phyloP scores from a whole-genome alignment of 2,329 filamentous ascomycete species.

The Massarina eburnea region DNA sequence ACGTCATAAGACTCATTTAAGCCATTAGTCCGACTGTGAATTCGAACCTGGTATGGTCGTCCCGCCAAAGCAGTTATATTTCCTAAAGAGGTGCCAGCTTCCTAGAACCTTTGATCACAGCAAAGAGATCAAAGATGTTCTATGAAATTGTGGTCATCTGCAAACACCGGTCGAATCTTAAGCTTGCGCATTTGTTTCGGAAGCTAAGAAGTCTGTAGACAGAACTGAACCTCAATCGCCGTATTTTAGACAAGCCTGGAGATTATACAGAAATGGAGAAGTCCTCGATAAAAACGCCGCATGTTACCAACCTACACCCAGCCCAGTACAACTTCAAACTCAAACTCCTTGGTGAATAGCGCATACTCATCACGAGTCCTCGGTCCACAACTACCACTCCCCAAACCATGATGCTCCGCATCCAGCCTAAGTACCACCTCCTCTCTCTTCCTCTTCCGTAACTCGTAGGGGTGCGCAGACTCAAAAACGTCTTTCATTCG shows the following conservation, averaged over 20 bases:
- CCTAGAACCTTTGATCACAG: background rate
- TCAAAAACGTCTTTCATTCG: conserved; percentile 55
- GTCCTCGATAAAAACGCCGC: background rate
- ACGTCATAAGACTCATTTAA: too few relatives aligned
- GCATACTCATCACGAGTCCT: conserved; percentile 48
- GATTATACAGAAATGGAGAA: background rate
- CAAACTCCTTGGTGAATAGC: conserved; percentile 39
- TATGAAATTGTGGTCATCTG: background rate
- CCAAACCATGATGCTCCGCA: conserved; percentile 64
- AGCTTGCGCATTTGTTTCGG: background rate
- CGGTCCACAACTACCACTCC: conserved; percentile 64
- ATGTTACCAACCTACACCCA: background rate
- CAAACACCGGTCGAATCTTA: background rate
- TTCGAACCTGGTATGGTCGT: too few relatives aligned
- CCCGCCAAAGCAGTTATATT: too few relatives aligned
- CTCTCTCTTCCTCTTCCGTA: conserved; percentile 56
- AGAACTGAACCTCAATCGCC: background rate
- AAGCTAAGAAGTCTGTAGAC: background rate
- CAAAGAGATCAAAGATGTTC: background rate
- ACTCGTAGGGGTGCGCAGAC: conserved; percentile 65
- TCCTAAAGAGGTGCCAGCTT: background rate
- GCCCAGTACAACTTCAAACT: conserved; percentile 37
- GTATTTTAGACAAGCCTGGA: background rate
- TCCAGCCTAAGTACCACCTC: conserved; percentile 62
- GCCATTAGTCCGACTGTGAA: too few relatives aligned